Evolutionary conservation across 2,329 filamentous ascomycete genomes (phyloP), one percentile per base, ranked within the genome.

Genomic region (Didymella glomerata): DNA sequence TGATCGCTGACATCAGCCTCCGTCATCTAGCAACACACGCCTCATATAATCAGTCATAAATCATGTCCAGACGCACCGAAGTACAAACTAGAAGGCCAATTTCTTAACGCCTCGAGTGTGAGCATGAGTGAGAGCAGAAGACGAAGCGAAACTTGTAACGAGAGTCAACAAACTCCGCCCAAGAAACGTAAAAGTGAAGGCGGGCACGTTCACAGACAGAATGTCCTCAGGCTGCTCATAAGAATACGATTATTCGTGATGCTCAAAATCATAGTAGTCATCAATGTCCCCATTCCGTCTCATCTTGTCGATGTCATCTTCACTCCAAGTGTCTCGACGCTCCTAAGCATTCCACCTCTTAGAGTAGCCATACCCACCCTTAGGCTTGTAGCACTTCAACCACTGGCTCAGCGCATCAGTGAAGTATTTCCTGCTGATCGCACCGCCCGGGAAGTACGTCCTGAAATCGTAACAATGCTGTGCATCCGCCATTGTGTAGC

Each of bases 381-480:
- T 58, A 0, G 56, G 57, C 58, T 62, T 69, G 54, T 66, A 83
- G 57, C 82, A 83, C 44, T 72, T 70, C 55, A 84, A 66, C 82
- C 82, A 84, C 60, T 73, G 63, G n/a, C 66, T 71, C 68, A 84
- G 68, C 27, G 82, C 81, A 44, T 66, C 61, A 9, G 68, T 72
- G 57, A 83, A 82, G 54, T 76, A 70, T 25, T 68, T 64, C 45
- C 78, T 72, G 11, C 75, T 77, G 1, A 69, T 65, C 16, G 67
- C 71, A 0, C 77, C 80, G 1, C 67, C 71, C 0, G 64, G 66
- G 30, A 77, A 76, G 4, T 61, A 64, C 2, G 68, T 69, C 38
- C 73, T 69, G 52, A 84, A 80, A 68, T 85, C 83, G 67, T 79
- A 83, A 52, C 78, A 81, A 72, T 85, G 83, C 68, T 80, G 73